phyloP scores from a whole-genome alignment of 1,284 basidiomycete genomes.

The Porodaedalea pini region DNA sequence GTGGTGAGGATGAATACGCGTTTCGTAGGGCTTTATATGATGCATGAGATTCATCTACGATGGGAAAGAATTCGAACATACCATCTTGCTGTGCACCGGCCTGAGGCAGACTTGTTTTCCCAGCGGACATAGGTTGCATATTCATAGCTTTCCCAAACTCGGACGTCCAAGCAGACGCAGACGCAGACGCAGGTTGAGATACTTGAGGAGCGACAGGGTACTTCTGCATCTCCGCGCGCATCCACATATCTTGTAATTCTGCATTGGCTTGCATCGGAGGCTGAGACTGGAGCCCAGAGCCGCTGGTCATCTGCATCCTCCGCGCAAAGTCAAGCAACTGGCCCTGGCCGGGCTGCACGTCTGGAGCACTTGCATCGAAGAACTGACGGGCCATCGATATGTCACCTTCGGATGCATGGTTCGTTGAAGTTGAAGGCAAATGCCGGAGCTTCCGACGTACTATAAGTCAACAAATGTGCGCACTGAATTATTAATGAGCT shows the following conservation, averaged over 20 bases:
- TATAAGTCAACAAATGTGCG: background rate
- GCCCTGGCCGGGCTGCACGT: constrained; percentile 12
- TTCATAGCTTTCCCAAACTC: constrained; percentile 40
- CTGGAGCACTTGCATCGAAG: constrained; percentile 49
- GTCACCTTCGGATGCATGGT: constrained; percentile 57
- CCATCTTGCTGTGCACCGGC: background rate
- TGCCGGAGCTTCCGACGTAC: constrained; percentile 56
- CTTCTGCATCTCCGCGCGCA: constrained; percentile 15
- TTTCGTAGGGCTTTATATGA: constrained; percentile 27
- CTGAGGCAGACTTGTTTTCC: background rate
- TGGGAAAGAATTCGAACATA: background rate
- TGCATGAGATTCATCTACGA: background rate
- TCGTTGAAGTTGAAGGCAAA: constrained; percentile 53
- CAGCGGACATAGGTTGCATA: background rate
- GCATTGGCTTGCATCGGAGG: constrained; percentile 17
- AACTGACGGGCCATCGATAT: constrained; percentile 74
- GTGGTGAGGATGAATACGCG: constrained; percentile 34
- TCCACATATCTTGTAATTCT: constrained; percentile 17
- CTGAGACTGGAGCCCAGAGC: constrained; percentile 22
- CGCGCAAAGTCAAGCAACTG: background rate
- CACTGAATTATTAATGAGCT: constrained; percentile 22
- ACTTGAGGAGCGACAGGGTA: constrained; percentile 26
- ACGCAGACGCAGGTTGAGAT: constrained; percentile 22
- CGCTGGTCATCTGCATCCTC: constrained; percentile 29
- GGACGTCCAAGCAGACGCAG: constrained; percentile 42